A percentile compares a stretch with the other conserved stretches of the same genome.
These are phyloP conservation scores for Tillandsia fasciculata DNA, from an alignment of 176 grass and related monocot genomes.

Conservation along the genomic window DNA sequence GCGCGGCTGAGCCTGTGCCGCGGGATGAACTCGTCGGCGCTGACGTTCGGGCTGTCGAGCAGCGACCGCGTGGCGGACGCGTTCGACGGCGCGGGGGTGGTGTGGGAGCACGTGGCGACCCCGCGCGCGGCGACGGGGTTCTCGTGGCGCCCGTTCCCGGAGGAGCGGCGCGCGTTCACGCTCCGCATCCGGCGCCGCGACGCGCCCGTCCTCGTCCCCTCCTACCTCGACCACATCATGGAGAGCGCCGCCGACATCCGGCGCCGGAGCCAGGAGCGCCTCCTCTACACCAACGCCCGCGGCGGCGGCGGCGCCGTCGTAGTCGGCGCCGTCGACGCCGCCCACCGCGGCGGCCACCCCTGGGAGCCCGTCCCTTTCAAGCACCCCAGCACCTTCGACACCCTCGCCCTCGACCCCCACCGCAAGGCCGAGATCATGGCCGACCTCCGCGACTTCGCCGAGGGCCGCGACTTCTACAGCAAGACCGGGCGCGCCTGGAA, in stretches of 20 bases:
- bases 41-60: conserved; percentile 78
- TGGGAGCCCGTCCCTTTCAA: conserved; percentile 87
- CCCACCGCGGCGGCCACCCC: conserved; percentile 53
- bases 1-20: conserved; percentile 66
- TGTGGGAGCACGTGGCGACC: conserved; percentile 89
- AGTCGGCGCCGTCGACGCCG: conserved; percentile 23
- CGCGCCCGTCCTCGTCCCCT: conserved; percentile 37
- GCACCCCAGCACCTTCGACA: conserved; percentile 81
- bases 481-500: conserved; percentile 75
- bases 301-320: conserved; percentile 26
- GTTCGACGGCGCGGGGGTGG: conserved; percentile 49
- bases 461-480: conserved; percentile 51
- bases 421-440: conserved; percentile 56
- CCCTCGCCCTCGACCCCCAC: conserved; percentile 75
- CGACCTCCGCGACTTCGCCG: conserved; percentile 62
- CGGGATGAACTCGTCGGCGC: conserved; percentile 59
- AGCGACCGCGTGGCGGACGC: conserved; percentile 64
- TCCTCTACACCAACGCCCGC: conserved; percentile 75
- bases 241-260: conserved; percentile 43
- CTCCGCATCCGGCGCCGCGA: conserved; percentile 63
- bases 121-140: conserved; percentile 53
- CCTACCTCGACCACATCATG: conserved; percentile 80
- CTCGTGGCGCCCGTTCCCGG: conserved; percentile 76
- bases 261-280: conserved; percentile 63
- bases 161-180: conserved; percentile 87